A percentile compares a stretch with the other conserved stretches of the same genome.
These are phyloP conservation scores for Wickerhamiella azymoides DNA, from an alignment of 805 yeast species.

Conservation along the genomic window DNA sequence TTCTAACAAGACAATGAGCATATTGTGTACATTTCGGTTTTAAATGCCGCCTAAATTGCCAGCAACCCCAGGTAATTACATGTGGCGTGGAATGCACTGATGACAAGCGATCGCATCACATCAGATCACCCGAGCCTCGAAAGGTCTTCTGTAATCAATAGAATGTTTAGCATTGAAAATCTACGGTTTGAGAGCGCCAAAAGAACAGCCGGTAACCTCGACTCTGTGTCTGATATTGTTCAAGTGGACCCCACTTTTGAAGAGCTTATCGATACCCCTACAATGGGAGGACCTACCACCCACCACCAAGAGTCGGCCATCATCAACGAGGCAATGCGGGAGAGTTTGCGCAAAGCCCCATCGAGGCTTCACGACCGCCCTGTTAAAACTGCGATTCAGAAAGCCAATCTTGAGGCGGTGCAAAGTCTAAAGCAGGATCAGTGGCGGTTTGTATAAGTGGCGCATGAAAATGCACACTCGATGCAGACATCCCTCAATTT, in stretches of 20 bases:
- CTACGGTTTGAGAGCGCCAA: neutral
- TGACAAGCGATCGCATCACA: neutral
- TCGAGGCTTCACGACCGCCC: neutral
- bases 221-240: neutral
- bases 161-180: neutral
- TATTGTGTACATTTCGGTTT: neutral
- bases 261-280: neutral
- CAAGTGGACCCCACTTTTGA: neutral
- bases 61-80: neutral
- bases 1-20: neutral
- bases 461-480: no score
- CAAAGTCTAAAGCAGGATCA: constrained; percentile 1
- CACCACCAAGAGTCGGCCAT: neutral
- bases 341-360: neutral
- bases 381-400: neutral
- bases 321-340: neutral
- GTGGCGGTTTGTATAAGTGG: constrained; percentile 1
- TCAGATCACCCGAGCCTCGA: neutral
- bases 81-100: neutral
- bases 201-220: neutral
- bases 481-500: no score
- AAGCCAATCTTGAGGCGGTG: constrained; percentile 1
- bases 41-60: neutral
- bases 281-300: neutral
- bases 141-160: neutral